Conservation (phyloP, 306 rosid species). For the Hippophae tibetana region DNA sequence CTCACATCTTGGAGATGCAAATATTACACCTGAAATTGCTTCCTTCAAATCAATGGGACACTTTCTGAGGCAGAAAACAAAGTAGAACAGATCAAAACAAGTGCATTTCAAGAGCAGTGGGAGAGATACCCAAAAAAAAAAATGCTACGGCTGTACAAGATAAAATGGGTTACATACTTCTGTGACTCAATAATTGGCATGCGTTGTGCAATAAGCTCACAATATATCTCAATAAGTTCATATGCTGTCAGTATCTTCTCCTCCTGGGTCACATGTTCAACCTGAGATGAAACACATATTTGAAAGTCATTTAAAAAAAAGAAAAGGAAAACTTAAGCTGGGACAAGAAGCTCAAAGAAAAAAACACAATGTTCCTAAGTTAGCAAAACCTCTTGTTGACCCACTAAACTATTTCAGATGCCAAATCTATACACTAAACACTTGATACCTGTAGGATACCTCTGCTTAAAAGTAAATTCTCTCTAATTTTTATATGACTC, state of each 20-base stretch:
- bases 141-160: not conserved
- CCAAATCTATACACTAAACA: too few relatives aligned
- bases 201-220: conserved; percentile 83
- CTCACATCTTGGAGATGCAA: conserved; percentile 86
- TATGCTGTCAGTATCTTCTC: conserved; percentile 85
- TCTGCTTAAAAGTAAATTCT: too few relatives aligned
- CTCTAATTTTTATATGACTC: too few relatives aligned
- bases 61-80: conserved; percentile 33
- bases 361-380: not conserved
- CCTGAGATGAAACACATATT: conserved; percentile 34
- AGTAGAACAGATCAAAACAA: not conserved
- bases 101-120: not conserved
- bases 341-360: not conserved
- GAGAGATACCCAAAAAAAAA: conserved; percentile 3
- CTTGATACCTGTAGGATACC: too few relatives aligned
- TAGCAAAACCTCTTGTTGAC: not conserved
- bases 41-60: conserved; percentile 94
- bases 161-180: conserved; percentile 43
- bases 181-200: conserved; percentile 85
- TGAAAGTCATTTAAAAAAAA: conserved; percentile 1
- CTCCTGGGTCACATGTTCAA: conserved; percentile 91
- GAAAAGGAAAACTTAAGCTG: not conserved
- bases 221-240: conserved; percentile 78
- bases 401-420: not conserved
- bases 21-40: conserved; percentile 76